Evolutionary conservation across 805 yeast genomes (phyloP).

Genomic region (Millerago galiae): DNA sequence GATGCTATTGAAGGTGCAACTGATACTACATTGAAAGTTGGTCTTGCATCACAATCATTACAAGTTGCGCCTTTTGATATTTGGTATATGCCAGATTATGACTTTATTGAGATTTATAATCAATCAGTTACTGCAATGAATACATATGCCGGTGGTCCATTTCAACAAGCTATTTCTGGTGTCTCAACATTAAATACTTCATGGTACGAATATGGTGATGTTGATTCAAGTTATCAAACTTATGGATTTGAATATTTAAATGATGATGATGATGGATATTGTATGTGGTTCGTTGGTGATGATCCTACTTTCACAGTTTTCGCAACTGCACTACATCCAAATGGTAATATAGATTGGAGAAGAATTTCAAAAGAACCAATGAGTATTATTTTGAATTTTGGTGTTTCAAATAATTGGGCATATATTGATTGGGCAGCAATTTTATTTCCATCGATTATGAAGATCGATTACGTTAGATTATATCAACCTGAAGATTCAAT

Average conservation of each 20-base stretch:
- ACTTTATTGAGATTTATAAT: conserved; percentile 37
- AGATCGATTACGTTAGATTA: conserved; percentile 40
- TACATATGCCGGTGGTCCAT: conserved; percentile 44
- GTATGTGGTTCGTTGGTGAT: conserved; percentile 40
- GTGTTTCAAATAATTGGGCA: conserved; percentile 45
- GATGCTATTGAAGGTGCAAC: conserved; percentile 43
- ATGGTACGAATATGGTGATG: conserved; percentile 38
- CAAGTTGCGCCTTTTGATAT: conserved; percentile 48
- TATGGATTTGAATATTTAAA: conserved; percentile 38
- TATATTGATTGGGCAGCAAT: conserved; percentile 42
- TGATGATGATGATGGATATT: conserved; percentile 16
- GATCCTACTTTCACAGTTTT: conserved; percentile 40
- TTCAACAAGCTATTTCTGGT: conserved; percentile 43
- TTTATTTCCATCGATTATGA: conserved; percentile 36
- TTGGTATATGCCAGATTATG: conserved; percentile 47
- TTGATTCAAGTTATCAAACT: conserved; percentile 27
- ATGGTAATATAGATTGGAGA: conserved; percentile 47
- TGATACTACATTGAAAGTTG: conserved; percentile 27
- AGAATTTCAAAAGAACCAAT: conserved; percentile 43
- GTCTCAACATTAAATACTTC: conserved; percentile 37
- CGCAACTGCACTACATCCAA: conserved; percentile 38
- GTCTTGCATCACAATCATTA: conserved; percentile 43
- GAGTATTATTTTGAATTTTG: conserved; percentile 42
- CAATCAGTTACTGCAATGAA: conserved; percentile 35
- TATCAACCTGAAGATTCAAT: conserved; percentile 40